Base-by-base conservation (phyloP, 495 filamentous ascomycete species). In the Aspergillus indologenus region DNA sequence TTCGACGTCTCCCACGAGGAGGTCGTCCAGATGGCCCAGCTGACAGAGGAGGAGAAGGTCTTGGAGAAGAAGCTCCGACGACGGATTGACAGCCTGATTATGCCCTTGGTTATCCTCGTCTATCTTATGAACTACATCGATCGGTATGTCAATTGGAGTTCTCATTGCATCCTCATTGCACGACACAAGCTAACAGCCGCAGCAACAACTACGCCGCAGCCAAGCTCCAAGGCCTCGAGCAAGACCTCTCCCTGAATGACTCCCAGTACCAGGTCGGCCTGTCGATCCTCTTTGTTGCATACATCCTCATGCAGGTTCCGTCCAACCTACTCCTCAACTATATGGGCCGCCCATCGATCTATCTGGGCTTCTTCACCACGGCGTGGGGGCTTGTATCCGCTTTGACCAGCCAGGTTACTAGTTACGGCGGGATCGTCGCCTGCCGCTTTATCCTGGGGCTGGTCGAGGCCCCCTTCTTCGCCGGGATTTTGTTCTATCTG, bases 301-400 rank as follows among this genome's bases (percentile, higher is more conserved):
- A 83, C 50, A 77, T 83, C 47, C 65, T 79, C 42, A 77, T 79
- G 71, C 78, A 81, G 64, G 81, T 86, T 7, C 84, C 84, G 0
- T 85, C 81, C n/a, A 86, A 86, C 61, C 59, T 85, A 46, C 65
- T 85, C 23, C 74, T 86, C 40, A 85, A 85, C 65, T 83, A 83
- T 55, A 80, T 81, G 65, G 81, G 78, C 22, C 68, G 72, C 3
- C 79, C 79, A 0, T 77, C 77, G 0, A 48, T 75, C 3, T 82
- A 82, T 49, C 59, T 82, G 18, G 76, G 76, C 17, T 75, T 74
- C 59, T 85, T 80, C 65, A 75, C 80, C 58, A 71, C 72, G 15
- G 77, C 74, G 3, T 86, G 83, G 82, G 84, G 77, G 7, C 43
- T 81, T 48, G 73, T 81, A 1, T 83, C 80, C 2, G 69, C 77